Evolutionary conservation across 2,329 filamentous ascomycete species (phyloP).

Genomic region (Verticillium klebahnii): DNA sequence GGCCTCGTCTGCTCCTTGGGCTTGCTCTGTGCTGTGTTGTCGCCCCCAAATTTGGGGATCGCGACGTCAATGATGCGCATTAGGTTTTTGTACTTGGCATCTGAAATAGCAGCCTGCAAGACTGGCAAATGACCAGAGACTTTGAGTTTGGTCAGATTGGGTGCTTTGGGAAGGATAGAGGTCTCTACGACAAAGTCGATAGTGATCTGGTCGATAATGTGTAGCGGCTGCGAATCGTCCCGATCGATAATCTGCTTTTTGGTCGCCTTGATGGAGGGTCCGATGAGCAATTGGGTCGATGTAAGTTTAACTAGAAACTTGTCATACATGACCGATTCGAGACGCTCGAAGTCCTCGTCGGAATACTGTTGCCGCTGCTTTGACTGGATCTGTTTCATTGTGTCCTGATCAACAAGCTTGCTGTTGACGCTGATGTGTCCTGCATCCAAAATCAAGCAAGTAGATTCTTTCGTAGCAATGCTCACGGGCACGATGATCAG

Average conservation of each 20-base stretch:
- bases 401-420: slow-evolving; percentile 88
- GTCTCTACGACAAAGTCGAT: slow-evolving; percentile 95
- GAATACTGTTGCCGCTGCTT: slow-evolving; percentile 87
- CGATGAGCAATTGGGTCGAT: slow-evolving; percentile 92
- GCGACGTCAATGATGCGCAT: slow-evolving; percentile 97
- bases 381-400: slow-evolving; percentile 80
- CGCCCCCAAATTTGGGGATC: slow-evolving; percentile 71
- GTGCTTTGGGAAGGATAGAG: slow-evolving; percentile 93
- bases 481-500: slow-evolving; percentile 95
- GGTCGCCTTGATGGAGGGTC: slow-evolving; percentile 85
- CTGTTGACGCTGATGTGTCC: slow-evolving; percentile 94
- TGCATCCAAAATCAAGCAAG: slow-evolving; percentile 91
- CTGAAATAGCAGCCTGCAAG: slow-evolving; percentile 85
- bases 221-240: slow-evolving; percentile 66
- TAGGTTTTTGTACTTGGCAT: slow-evolving; percentile 92
- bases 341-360: slow-evolving; percentile 79
- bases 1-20: slow-evolving; percentile 19
- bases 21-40: slow-evolving; percentile 17
- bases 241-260: slow-evolving; percentile 72
- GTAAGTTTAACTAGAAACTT: slow-evolving; percentile 90
- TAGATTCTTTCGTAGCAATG: slow-evolving; percentile 73
- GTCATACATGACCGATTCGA: slow-evolving; percentile 96
- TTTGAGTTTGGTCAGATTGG: slow-evolving; percentile 86
- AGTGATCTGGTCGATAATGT: slow-evolving; percentile 95
- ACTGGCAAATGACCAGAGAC: slow-evolving; percentile 90